Conservation (phyloP, 345 rosid species). For the Angophora floribunda region DNA sequence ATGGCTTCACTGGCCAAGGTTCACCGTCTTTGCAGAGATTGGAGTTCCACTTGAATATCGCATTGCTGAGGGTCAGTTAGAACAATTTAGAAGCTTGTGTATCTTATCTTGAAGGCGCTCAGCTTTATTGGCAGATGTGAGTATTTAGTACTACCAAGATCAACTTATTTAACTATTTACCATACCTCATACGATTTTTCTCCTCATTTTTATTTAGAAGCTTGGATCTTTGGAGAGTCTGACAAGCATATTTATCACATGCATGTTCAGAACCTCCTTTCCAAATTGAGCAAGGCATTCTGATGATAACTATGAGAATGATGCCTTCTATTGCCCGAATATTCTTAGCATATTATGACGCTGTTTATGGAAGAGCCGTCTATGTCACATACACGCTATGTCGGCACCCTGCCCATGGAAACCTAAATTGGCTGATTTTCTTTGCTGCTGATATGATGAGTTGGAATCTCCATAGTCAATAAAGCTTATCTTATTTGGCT, state of each 20-base stretch:
- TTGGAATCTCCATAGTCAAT: background rate
- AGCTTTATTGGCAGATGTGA: background rate
- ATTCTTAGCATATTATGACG: background rate
- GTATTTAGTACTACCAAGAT: background rate
- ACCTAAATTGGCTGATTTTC: background rate
- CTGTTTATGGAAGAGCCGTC: background rate
- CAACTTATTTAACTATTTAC: background rate
- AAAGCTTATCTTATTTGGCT: background rate
- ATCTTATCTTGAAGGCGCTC: fast-evolving
- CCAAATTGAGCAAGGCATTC: background rate
- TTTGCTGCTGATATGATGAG: background rate
- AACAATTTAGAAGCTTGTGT: background rate
- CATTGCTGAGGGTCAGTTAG: background rate
- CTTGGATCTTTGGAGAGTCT: background rate
- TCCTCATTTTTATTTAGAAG: background rate
- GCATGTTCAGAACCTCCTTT: background rate
- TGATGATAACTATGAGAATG: background rate
- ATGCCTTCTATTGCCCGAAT: background rate
- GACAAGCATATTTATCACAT: background rate
- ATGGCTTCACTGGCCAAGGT: conserved; percentile 89
- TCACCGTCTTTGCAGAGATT: conserved; percentile 59
- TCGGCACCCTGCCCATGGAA: background rate
- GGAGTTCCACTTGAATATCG: conserved; percentile 22
- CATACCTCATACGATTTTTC: background rate
- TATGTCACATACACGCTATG: background rate